Base-by-base conservation (phyloP, 208 protist genomes). In the Entamoeba invadens region DNA sequence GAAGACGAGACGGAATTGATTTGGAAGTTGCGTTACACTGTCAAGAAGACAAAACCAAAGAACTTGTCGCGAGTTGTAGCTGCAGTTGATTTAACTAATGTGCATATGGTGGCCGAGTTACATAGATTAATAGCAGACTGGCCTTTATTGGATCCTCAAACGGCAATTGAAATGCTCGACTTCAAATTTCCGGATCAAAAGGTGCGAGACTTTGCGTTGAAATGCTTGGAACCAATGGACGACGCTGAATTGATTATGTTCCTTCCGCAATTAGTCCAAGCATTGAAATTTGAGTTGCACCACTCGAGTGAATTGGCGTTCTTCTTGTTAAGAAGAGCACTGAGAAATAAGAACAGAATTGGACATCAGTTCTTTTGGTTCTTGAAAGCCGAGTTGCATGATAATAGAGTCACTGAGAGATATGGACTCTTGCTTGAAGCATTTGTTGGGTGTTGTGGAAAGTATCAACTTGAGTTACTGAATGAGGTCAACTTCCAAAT, bases 341-440 rank as follows among this genome's bases (percentile, higher is more conserved):
- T 91, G n/a, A 38, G 31, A 16, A 72, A 50, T 45, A 42, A 35
- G n/a, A 50, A 57, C 44, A 91, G 38, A 46, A 45, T 93, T 38
- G 92, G 92, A 16, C 46, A 91, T 91, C 46, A 31, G 14, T 45
- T 93, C 46, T 93, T 72, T 87, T 93, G 92, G 92, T 46, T 45
- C 72, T 93, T 93, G 38, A 93, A 46, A 46, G 92, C 92, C 5
- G 92, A 93, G n/a, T 87, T 93, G 14, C 92, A 93, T 93, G 51
- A 46, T 91, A 25, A 38, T 35, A 46, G 46, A 46, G 44, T 91
- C 5, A 45, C 42, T 3, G 14, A n/a, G 38, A 45, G 92, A 93
- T 93, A 46, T 91, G 51, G 92, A 45, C 14, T 91, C 0, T 46
- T 72, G 6, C 16, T 93, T n/a, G 45, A 72, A 46, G 38, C 38